phyloP scores from a whole-genome alignment of 345 rosid genomes.

The Moringa oleifera region DNA sequence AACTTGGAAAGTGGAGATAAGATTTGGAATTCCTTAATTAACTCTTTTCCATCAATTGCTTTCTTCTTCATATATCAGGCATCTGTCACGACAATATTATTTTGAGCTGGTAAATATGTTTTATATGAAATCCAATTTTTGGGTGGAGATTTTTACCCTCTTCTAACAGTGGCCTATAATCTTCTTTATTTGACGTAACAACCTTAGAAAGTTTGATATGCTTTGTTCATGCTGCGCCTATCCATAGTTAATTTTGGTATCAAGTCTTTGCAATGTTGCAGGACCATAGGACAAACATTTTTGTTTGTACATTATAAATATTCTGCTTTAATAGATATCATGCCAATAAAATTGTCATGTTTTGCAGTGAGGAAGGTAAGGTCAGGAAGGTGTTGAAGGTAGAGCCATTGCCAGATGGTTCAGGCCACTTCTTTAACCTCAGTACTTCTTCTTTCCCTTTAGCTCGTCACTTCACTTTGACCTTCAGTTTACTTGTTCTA shows the following conservation, averaged over 20 bases:
- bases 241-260: no score
- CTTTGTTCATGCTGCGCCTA: no score
- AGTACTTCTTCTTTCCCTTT: constrained; percentile 45
- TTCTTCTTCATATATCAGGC: background rate
- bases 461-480: background rate
- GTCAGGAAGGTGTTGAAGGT: constrained; percentile 88
- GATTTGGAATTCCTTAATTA: background rate
- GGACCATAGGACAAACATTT: background rate
- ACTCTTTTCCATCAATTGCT: background rate
- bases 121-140: no score
- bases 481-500: background rate
- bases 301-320: background rate
- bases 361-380: constrained; percentile 85
- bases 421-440: constrained; percentile 91
- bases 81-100: no score
- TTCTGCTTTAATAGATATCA: background rate
- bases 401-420: constrained; percentile 93
- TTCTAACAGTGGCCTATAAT: no score
- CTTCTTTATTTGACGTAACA: no score
- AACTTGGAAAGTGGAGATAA: background rate
- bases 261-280: background rate
- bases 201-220: no score
- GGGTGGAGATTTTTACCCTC: no score
- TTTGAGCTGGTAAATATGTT: no score
- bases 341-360: background rate